phyloP scores from a whole-genome alignment of 257 asterid genomes.

The Nicotiana undulata region DNA sequence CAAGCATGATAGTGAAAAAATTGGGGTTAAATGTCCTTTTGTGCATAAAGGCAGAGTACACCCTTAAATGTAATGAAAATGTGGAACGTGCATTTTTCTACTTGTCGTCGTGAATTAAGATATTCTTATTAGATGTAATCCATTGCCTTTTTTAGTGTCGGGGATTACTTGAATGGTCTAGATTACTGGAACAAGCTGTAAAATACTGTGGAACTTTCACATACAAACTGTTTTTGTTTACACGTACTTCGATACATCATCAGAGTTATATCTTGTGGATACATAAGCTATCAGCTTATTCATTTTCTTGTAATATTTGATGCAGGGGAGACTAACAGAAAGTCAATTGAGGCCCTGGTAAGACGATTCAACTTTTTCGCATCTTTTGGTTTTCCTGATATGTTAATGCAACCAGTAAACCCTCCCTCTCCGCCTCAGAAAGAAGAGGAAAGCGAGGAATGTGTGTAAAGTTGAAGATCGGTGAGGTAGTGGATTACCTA shows the following conservation, averaged over 20 bases:
- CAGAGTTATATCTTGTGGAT: neutral
- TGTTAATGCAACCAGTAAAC: no score
- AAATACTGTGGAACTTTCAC: neutral
- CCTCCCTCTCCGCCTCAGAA: no score
- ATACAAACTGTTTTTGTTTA: neutral
- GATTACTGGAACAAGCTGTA: neutral
- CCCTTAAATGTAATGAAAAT: neutral
- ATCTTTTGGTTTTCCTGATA: no score
- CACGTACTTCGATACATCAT: neutral
- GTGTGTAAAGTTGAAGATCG: neutral
- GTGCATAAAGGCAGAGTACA: neutral
- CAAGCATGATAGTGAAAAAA: neutral
- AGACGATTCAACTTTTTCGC: constrained; percentile 1
- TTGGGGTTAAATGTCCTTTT: neutral
- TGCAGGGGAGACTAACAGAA: constrained; percentile 55
- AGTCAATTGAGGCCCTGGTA: constrained; percentile 72
- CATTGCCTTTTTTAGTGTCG: no score
- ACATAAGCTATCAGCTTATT: neutral
- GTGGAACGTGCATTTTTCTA: neutral
- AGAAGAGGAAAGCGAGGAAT: no score
- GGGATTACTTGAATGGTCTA: neutral
- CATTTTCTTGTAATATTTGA: neutral
- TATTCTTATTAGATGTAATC: no score
- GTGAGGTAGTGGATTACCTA: neutral
- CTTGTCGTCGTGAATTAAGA: no score